phyloP scores from a whole-genome alignment of 176 grass and related monocot species.

The Neostapfia colusana region DNA sequence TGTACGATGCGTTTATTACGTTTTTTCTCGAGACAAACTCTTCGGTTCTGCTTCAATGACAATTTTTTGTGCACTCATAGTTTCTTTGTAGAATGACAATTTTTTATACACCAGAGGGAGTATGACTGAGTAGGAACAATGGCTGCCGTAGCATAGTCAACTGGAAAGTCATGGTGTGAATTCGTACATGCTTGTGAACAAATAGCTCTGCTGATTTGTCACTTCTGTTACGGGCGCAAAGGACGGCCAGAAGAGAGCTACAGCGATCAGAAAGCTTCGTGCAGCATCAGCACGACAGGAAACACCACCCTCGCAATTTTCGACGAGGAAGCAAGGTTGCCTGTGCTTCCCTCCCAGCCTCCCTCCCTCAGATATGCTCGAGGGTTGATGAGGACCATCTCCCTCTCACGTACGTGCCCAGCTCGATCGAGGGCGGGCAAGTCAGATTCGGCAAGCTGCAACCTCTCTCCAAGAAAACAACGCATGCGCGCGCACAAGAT shows the following conservation, averaged over 20 bases:
- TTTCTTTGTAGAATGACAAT: too few species aligned
- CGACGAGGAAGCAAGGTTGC: background rate
- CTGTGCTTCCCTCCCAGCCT: background rate
- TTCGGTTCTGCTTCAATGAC: too few species aligned
- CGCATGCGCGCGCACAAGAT: too few species aligned
- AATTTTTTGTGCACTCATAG: too few species aligned
- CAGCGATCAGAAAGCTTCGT: background rate
- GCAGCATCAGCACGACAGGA: constrained; percentile 5
- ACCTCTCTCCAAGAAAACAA: background rate
- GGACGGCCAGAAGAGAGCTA: background rate
- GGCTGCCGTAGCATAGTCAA: too few species aligned
- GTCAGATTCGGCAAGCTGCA: constrained; percentile 28
- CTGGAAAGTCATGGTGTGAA: too few species aligned
- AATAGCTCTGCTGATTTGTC: background rate
- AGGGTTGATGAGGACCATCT: background rate
- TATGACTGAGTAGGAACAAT: too few species aligned
- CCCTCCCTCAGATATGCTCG: background rate
- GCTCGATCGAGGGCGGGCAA: background rate
- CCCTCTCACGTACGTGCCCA: too few species aligned
- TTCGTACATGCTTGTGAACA: background rate
- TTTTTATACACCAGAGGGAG: too few species aligned
- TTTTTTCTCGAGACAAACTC: too few species aligned
- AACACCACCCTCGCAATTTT: background rate
- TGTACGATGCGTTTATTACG: too few species aligned
- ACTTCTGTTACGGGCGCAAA: background rate